A percentile compares a stretch with the other conserved stretches of the same genome.
Evolutionary conservation across 108 stramenopile species (phyloP).

Genomic region (Epithemia pelagica): DNA sequence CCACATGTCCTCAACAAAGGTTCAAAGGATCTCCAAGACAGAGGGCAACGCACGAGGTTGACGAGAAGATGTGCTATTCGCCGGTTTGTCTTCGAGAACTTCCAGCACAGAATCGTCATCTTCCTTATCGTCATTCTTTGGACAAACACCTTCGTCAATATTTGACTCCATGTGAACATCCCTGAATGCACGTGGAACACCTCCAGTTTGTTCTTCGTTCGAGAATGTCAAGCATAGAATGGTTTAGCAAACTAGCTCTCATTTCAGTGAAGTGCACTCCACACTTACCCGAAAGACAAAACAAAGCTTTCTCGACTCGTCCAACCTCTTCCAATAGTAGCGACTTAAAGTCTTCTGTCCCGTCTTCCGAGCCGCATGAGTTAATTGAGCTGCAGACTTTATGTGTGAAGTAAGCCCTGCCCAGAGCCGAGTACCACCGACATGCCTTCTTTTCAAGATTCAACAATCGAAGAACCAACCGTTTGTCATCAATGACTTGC

Average conservation of each 20-base stretch:
- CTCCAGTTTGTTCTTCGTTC: neutral
- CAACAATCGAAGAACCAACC: neutral
- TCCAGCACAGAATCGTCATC: too few species aligned
- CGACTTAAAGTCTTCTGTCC: neutral
- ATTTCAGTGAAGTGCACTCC: neutral
- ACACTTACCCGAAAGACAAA: neutral
- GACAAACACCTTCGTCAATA: too few species aligned
- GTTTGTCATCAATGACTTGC: neutral
- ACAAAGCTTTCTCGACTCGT: neutral
- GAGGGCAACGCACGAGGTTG: too few species aligned
- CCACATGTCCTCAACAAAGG: too few species aligned
- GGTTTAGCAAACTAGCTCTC: neutral
- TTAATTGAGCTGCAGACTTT: neutral
- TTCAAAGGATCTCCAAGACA: too few species aligned
- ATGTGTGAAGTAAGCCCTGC: neutral
- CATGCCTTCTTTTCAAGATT: neutral
- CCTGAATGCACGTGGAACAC: neutral
- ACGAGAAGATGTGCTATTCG: too few species aligned
- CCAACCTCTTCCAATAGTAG: neutral
- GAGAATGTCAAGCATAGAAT: neutral
- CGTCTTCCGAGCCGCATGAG: neutral
- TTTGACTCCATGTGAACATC: too few species aligned
- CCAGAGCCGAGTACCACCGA: neutral
- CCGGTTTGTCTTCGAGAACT: too few species aligned
- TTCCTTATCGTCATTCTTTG: too few species aligned